Evolutionary conservation across 2,329 filamentous ascomycete species (phyloP).

Genomic region (Fusarium begoniae): DNA sequence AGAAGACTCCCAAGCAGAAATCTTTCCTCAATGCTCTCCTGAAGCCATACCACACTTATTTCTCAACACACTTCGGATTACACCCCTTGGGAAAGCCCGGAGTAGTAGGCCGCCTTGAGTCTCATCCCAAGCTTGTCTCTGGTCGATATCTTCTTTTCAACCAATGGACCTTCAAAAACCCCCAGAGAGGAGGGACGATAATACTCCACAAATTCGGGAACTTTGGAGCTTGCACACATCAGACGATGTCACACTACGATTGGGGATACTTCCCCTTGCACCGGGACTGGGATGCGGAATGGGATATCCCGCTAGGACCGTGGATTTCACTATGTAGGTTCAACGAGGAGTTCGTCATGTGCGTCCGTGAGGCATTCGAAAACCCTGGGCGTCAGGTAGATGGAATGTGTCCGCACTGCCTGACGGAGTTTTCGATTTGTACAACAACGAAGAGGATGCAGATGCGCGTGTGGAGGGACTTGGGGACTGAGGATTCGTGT

Average conservation of each 20-base stretch:
- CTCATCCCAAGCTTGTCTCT: neutral
- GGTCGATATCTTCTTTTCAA: conserved; percentile 4
- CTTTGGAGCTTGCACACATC: conserved; percentile 1
- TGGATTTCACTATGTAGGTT: no score
- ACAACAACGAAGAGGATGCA: neutral
- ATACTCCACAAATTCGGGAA: neutral
- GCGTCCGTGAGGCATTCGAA: neutral
- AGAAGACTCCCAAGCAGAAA: neutral
- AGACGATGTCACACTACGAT: neutral
- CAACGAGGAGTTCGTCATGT: neutral
- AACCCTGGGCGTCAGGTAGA: neutral
- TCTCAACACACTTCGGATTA: fast-evolving
- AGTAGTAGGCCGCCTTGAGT: neutral
- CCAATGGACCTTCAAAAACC: neutral
- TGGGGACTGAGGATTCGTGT: neutral
- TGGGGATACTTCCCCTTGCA: neutral
- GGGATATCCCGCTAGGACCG: neutral
- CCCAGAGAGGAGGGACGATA: neutral
- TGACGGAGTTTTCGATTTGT: conserved; percentile 1
- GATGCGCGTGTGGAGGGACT: neutral
- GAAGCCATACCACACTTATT: neutral
- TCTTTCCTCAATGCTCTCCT: neutral
- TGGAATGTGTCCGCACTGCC: neutral
- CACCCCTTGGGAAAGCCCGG: no score
- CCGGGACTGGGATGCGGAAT: neutral